Conservation (phyloP, 1,139 yeast species). For the Geotrichum phurueaensis region DNA sequence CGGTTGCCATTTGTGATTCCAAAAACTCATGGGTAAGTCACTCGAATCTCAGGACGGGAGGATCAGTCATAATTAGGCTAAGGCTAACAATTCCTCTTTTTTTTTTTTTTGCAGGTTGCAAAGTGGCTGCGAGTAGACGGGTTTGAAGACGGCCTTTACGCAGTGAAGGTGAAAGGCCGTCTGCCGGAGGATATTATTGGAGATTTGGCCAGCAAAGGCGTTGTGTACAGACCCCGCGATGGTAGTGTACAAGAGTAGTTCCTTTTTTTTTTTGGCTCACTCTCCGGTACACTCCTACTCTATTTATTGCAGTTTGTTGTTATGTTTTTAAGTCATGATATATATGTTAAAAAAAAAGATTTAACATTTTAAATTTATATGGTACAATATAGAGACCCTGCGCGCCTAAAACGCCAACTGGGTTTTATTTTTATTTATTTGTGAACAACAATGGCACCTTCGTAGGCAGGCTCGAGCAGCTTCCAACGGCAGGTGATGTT, state of each 20-base stretch:
- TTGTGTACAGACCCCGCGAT: constrained; percentile 89
- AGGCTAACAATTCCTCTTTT: not conserved
- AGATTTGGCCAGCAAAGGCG: constrained; percentile 64
- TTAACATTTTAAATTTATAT: not conserved
- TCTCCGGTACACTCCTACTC: not conserved
- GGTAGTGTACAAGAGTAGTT: constrained; percentile 80
- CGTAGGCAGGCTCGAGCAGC: constrained; percentile 76
- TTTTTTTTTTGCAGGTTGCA: constrained; percentile 44
- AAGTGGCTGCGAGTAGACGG: constrained; percentile 92
- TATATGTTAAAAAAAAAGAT: not conserved
- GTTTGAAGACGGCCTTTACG: constrained; percentile 84
- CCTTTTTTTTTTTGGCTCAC: not conserved
- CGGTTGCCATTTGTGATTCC: constrained; percentile 85
- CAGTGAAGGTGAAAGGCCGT: constrained; percentile 88
- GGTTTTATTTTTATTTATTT: constrained; percentile 1
- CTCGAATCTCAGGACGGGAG: not conserved
- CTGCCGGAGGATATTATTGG: constrained; percentile 80
- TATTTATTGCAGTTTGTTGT: not conserved
- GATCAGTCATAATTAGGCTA: not conserved
- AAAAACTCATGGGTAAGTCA: constrained; percentile 73
- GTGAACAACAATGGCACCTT: constrained; percentile 52
- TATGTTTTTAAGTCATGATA: not conserved
- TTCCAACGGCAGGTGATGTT: constrained; percentile 75
- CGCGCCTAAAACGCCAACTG: not conserved
- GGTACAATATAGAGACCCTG: not conserved